Conservation (phyloP, 371 early-diverging fungal genomes). For the Mortierella polycephala region DNA sequence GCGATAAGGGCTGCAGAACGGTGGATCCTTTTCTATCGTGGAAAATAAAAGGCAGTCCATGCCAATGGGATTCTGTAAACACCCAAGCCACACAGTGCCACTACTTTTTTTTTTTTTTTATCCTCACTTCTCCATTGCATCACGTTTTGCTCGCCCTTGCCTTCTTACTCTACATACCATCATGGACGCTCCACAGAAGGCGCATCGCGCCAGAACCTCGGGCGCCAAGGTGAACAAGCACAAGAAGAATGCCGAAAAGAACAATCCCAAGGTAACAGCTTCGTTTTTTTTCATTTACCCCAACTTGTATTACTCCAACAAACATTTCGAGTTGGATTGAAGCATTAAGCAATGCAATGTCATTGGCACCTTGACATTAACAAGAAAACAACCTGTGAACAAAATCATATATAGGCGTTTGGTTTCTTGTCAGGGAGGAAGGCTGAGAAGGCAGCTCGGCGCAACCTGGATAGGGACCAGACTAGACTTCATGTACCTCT, state of each 20-base stretch:
- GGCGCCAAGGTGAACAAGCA: constrained; percentile 86
- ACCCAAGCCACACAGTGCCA: constrained; percentile 20
- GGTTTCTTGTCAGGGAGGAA: constrained; percentile 80
- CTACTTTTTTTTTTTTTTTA: constrained; percentile 22
- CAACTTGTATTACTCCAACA: not conserved
- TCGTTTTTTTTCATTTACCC: not conserved
- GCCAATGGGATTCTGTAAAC: constrained; percentile 7
- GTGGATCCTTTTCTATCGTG: not conserved
- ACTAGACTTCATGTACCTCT: constrained; percentile 95
- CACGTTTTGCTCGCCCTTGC: constrained; percentile 3
- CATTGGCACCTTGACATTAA: not conserved
- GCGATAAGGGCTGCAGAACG: too few species aligned
- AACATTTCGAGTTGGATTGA: too few species aligned
- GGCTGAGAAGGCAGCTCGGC: constrained; percentile 81
- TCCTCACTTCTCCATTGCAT: not conserved
- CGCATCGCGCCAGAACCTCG: constrained; percentile 84
- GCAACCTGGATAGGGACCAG: constrained; percentile 90
- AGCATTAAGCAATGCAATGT: too few species aligned
- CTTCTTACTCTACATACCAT: constrained; percentile 5
- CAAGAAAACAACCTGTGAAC: not conserved
- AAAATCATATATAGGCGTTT: constrained; percentile 72
- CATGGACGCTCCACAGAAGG: constrained; percentile 76
- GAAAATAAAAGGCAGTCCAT: constrained; percentile 1
- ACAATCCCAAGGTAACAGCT: constrained; percentile 85
- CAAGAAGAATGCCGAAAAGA: constrained; percentile 79